Conservation (phyloP, 2,329 filamentous ascomycete genomes). For the Scedosporium aurantiacum region DNA sequence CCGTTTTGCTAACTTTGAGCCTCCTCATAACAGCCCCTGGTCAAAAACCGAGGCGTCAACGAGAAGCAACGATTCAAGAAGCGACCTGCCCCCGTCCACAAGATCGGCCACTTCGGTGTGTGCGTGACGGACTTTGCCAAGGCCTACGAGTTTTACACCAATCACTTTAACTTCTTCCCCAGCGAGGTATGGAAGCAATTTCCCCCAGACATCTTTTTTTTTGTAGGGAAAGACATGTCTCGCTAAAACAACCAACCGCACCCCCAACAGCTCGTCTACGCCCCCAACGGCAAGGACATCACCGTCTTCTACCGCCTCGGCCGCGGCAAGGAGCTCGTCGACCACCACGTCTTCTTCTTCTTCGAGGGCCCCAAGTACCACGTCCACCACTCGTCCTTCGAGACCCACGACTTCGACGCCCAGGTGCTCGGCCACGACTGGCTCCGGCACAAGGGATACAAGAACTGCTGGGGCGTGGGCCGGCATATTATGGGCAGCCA, state of each 20-base stretch:
- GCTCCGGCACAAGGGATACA: conserved; percentile 51
- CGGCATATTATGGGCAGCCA: conserved; percentile 59
- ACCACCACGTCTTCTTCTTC: conserved; percentile 42
- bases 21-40: conserved; percentile 21
- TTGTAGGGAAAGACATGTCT: no score
- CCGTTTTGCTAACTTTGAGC: background rate
- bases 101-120: conserved; percentile 44
- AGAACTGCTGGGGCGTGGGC: conserved; percentile 59
- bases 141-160: conserved; percentile 36
- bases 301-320: conserved; percentile 35
- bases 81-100: conserved; percentile 36
- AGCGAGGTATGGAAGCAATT: conserved; percentile 28
- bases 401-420: conserved; percentile 61
- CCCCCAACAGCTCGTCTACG: conserved; percentile 11
- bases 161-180: conserved; percentile 38
- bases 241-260: no score
- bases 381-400: conserved; percentile 58
- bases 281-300: conserved; percentile 21
- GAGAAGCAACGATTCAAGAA: conserved; percentile 38
- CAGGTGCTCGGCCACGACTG: conserved; percentile 62
- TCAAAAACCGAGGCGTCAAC: conserved; percentile 30
- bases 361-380: conserved; percentile 35
- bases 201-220: background rate
- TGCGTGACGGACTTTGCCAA: conserved; percentile 40
- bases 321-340: conserved; percentile 31